Conservation (phyloP, 495 filamentous ascomycete genomes). For the Emericellopsis terricola region DNA sequence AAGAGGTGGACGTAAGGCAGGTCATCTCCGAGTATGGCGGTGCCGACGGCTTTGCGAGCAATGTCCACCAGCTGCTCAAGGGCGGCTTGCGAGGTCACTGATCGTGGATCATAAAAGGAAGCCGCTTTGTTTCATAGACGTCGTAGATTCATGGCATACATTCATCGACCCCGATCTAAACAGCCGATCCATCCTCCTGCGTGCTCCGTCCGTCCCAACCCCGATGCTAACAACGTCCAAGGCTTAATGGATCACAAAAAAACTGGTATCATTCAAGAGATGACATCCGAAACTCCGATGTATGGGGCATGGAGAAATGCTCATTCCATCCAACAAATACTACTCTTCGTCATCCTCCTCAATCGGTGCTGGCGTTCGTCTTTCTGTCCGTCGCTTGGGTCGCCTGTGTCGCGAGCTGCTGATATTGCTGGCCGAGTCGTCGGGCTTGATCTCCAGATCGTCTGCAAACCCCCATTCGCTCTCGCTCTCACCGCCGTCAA, state of each 20-base stretch:
- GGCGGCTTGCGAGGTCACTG: conserved; percentile 19
- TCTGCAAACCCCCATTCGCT: conserved; percentile 50
- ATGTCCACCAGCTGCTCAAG: conserved; percentile 31
- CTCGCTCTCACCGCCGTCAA: conserved; percentile 30
- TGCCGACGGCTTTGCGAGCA: conserved; percentile 33
- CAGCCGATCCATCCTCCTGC: not conserved
- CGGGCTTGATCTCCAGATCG: conserved; percentile 39
- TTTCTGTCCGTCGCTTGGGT: conserved; percentile 52
- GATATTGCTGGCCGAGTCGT: conserved; percentile 75
- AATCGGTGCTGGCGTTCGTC: conserved; percentile 66
- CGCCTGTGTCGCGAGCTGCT: conserved; percentile 52
- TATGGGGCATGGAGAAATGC: too few relatives aligned
- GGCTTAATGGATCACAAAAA: too few relatives aligned
- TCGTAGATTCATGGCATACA: not conserved
- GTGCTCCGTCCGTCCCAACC: too few relatives aligned
- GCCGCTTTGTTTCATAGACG: too few relatives aligned
- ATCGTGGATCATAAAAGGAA: conserved; percentile 3
- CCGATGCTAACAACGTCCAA: too few relatives aligned
- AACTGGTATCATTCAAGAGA: too few relatives aligned
- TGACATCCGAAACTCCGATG: too few relatives aligned
- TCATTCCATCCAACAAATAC: too few relatives aligned
- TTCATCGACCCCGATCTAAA: not conserved
- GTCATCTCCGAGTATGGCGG: conserved; percentile 33
- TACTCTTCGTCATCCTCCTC: conserved; percentile 62
- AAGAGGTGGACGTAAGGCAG: conserved; percentile 11